These are phyloP conservation scores for Monilinia fructigena DNA, from an alignment of 2,329 filamentous ascomycete genomes.

Conservation along the genomic window DNA sequence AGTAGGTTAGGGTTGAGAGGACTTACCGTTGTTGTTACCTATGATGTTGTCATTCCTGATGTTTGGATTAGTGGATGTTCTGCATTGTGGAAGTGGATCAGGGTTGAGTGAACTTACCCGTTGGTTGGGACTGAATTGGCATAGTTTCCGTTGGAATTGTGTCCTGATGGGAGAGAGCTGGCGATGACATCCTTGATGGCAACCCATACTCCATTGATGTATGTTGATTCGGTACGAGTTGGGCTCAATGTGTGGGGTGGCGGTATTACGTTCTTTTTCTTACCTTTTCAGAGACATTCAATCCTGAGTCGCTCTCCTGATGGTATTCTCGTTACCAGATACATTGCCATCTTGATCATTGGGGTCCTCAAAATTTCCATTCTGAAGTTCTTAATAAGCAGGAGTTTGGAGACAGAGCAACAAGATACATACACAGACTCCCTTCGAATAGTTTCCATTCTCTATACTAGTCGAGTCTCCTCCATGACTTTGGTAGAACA, in stretches of 20 bases:
- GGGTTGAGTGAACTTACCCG: not conserved
- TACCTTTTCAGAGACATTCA: constrained; percentile 4
- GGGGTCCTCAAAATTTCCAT: not conserved
- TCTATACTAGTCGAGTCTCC: too few species aligned
- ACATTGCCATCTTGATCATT: not conserved
- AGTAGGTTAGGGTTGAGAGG: not conserved
- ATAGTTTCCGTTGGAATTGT: not conserved
- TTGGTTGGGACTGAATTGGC: not conserved
- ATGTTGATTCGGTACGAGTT: not conserved
- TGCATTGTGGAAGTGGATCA: not conserved
- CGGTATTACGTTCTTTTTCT: not conserved
- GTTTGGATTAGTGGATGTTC: not conserved
- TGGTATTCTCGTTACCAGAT: not conserved
- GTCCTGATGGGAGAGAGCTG: not conserved
- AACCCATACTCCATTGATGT: constrained; percentile 9
- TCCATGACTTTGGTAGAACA: not conserved
- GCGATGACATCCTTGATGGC: not conserved
- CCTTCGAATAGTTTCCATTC: not conserved
- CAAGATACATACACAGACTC: too few species aligned
- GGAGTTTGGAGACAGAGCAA: too few species aligned
- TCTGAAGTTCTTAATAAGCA: too few species aligned
- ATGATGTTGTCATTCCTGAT: constrained; percentile 3
- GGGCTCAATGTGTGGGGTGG: too few species aligned
- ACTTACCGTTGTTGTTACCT: not conserved
- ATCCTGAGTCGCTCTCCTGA: not conserved